Percentiles rank a stretch among this genome's conserved stretches.
phyloP scores from a whole-genome alignment of 2,329 filamentous ascomycete species.

The Trichothecium sympodiale region DNA sequence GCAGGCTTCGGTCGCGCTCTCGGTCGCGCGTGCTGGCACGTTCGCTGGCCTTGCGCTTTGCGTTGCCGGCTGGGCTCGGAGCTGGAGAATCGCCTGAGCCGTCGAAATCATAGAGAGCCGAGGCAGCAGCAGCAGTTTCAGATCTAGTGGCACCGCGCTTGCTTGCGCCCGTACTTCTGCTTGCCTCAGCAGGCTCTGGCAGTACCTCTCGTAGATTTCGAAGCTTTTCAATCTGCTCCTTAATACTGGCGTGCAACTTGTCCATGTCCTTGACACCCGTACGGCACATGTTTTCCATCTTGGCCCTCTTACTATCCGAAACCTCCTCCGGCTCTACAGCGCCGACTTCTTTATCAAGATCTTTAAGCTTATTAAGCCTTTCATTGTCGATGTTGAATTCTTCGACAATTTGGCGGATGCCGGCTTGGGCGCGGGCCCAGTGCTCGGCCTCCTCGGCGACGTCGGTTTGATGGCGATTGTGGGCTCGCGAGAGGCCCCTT shows the following conservation, averaged over 20 bases:
- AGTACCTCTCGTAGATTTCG: slow-evolving; percentile 30
- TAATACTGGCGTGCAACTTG: slow-evolving; percentile 23
- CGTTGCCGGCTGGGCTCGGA: slow-evolving; percentile 27
- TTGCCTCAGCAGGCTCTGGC: slow-evolving; percentile 22
- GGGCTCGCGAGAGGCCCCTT: slow-evolving; percentile 31
- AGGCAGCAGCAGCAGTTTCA: slow-evolving; percentile 10
- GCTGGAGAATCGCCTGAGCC: slow-evolving; percentile 32
- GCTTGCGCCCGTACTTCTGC: slow-evolving; percentile 8
- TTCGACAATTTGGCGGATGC: slow-evolving; percentile 26
- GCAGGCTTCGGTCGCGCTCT: slow-evolving; percentile 16
- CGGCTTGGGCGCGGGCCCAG: slow-evolving; percentile 28
- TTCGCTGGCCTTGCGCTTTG: slow-evolving; percentile 23
- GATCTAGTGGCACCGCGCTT: slow-evolving; percentile 11
- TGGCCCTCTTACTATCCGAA: slow-evolving; percentile 23
- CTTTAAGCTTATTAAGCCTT: slow-evolving; percentile 25
- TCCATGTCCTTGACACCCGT: slow-evolving; percentile 30
- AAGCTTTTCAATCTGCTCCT: slow-evolving; percentile 28
- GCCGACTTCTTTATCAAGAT: slow-evolving; percentile 28
- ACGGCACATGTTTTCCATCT: slow-evolving; percentile 31
- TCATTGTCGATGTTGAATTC: slow-evolving; percentile 31
- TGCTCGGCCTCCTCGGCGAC: slow-evolving; percentile 32
- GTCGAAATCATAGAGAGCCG: slow-evolving; percentile 30
- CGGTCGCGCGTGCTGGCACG: slow-evolving; percentile 14
- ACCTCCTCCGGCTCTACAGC: slow-evolving; percentile 25
- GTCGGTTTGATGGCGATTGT: slow-evolving; percentile 17